Percentiles rank a stretch among this genome's conserved stretches.
Conservation (phyloP, 768 basidiomycete genomes). For the Roridomyces roridus region DNA sequence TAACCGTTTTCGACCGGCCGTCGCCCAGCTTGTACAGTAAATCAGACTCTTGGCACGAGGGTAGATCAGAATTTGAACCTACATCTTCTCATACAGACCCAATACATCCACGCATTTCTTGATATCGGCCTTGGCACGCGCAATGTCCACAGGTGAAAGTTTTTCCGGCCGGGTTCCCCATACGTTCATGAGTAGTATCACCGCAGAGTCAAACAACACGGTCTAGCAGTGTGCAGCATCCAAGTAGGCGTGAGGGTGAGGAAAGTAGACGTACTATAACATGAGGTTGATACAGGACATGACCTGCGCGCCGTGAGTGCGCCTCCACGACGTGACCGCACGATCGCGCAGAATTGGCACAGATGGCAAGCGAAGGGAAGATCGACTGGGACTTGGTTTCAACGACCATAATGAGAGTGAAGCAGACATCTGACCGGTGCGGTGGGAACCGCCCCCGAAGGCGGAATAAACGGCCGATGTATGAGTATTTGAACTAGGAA, state of each 20-base stretch:
- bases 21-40: not conserved
- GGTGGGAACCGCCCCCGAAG: not conserved
- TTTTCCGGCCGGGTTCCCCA: constrained; percentile 33
- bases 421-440: not conserved
- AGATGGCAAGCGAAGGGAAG: constrained; percentile 51
- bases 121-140: constrained; percentile 4
- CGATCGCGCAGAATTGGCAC: constrained; percentile 53
- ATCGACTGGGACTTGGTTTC: not conserved
- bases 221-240: constrained; percentile 11
- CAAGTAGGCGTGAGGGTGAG: not conserved
- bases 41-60: not conserved
- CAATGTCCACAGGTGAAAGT: constrained; percentile 18
- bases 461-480: constrained; percentile 8
- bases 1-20: constrained; percentile 11
- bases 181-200: constrained; percentile 49
- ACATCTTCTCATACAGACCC: constrained; percentile 13
- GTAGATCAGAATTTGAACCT: not conserved
- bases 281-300: too few relatives aligned
- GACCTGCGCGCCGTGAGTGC: constrained; percentile 39
- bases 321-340: constrained; percentile 52
- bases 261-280: constrained; percentile 22
- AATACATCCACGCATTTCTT: constrained; percentile 10
- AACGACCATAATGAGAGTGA: not conserved
- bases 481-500: constrained; percentile 11
- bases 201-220: constrained; percentile 40